A percentile compares a stretch with the other conserved stretches of the same genome.
phyloP scores from a whole-genome alignment of 352 stramenopile species.

The Phytopythium litorale region DNA sequence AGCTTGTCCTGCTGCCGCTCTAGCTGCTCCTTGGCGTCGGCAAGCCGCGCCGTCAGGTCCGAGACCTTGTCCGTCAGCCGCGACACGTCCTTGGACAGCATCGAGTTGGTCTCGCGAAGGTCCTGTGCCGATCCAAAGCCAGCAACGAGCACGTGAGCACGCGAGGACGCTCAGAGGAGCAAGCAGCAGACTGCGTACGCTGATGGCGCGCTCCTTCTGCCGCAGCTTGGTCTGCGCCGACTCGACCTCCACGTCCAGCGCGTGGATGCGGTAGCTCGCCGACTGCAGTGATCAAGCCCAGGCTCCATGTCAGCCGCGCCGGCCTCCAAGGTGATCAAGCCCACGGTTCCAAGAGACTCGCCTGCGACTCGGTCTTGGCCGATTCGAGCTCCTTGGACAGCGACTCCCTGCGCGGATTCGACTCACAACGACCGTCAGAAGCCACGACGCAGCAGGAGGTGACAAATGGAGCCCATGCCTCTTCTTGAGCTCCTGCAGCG shows the following conservation, averaged over 20 bases:
- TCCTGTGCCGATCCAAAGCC: conserved; percentile 17
- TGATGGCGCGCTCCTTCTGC: conserved; percentile 65
- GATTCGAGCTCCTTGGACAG: conserved; percentile 62
- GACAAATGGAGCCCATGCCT: conserved; percentile 23
- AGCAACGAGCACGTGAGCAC: background rate
- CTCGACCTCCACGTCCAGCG: conserved; percentile 71
- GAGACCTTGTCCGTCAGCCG: conserved; percentile 43
- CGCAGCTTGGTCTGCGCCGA: conserved; percentile 70
- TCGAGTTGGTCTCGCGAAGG: conserved; percentile 55
- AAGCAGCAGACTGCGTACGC: conserved; percentile 15
- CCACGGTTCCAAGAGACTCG: conserved; percentile 6
- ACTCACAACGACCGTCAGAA: background rate
- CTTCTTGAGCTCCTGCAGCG: conserved; percentile 78
- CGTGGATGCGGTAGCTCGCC: conserved; percentile 67
- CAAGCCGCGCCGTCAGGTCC: conserved; percentile 42
- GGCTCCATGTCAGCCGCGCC: background rate
- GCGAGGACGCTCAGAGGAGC: background rate
- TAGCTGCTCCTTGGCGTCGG: conserved; percentile 49
- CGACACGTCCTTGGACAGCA: conserved; percentile 62
- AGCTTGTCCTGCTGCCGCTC: conserved; percentile 62
- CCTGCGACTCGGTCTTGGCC: conserved; percentile 67
- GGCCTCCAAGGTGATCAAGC: conserved; percentile 1
- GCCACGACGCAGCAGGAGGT: background rate
- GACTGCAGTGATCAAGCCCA: conserved; percentile 24
- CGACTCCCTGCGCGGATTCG: conserved; percentile 30